phyloP scores from a whole-genome alignment of 306 rosid genomes.

The Mimosa bimucronata region DNA sequence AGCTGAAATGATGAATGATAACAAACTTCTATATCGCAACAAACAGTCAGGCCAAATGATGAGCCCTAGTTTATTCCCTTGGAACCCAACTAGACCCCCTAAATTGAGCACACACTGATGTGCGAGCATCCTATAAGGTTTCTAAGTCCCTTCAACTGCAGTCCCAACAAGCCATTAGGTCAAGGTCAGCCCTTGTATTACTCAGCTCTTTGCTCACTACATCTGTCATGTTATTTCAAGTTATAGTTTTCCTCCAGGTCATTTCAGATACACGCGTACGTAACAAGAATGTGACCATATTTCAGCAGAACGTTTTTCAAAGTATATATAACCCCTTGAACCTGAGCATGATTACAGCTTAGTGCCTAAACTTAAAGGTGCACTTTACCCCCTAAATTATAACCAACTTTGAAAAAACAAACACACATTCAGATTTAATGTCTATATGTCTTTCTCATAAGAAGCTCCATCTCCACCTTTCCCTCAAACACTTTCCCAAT shows the following conservation, averaged over 20 bases:
- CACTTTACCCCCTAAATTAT: not conserved
- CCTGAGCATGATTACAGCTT: not conserved
- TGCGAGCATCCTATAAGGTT: not conserved
- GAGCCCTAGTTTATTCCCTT: not conserved
- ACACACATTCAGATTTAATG: not conserved
- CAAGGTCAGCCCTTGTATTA: not conserved
- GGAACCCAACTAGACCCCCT: not conserved
- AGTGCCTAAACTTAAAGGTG: not conserved
- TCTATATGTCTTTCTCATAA: not conserved
- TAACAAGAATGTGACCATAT: not conserved
- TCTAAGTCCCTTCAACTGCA: not conserved
- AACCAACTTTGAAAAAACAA: not conserved
- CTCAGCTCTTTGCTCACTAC: not conserved
- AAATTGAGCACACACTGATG: not conserved
- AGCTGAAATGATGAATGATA: not conserved
- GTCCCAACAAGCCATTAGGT: not conserved
- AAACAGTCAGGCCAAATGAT: not conserved
- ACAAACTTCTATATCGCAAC: not conserved
- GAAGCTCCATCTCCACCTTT: not conserved
- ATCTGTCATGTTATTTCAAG: not conserved
- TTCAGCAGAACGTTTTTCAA: not conserved
- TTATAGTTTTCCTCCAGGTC: not conserved
- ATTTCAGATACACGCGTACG: not conserved
- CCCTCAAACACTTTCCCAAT: not conserved
- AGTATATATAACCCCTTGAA: not conserved